Percentiles rank a stretch among this genome's conserved stretches.
These are phyloP conservation scores for Vigna trinervia DNA, from an alignment of 306 rosid species.

Conservation along the genomic window DNA sequence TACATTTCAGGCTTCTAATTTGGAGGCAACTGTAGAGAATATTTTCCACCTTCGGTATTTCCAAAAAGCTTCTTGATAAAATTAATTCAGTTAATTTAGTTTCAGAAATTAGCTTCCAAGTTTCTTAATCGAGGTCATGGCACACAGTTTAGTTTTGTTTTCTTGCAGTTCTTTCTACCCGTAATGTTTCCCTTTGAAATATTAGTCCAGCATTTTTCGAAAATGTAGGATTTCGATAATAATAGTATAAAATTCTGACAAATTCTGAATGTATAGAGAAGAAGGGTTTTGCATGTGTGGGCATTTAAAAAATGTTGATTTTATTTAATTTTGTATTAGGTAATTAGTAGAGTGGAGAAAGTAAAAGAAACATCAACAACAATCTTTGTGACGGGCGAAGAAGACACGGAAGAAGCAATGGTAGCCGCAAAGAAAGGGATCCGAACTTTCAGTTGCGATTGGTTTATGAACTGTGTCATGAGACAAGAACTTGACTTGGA, in stretches of 20 bases:
- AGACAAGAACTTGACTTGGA: constrained; percentile 84
- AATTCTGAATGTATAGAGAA: too few relatives aligned
- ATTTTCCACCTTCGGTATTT: neutral
- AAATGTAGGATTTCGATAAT: neutral
- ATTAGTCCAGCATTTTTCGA: neutral
- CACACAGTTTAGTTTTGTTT: neutral
- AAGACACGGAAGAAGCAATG: constrained; percentile 77
- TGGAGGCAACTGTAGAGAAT: neutral
- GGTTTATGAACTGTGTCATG: constrained; percentile 94
- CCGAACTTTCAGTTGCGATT: constrained; percentile 75
- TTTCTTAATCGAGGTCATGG: constrained; percentile 18
- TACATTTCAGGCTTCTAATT: neutral
- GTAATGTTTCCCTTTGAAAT: neutral
- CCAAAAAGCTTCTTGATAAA: neutral
- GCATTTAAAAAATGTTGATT: neutral
- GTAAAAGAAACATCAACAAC: constrained; percentile 63
- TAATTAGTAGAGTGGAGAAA: constrained; percentile 53
- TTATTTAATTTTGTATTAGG: constrained; percentile 46
- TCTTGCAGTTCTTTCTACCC: neutral
- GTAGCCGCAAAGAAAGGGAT: constrained; percentile 73
- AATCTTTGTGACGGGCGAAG: constrained; percentile 74
- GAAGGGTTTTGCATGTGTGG: too few relatives aligned
- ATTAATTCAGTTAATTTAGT: neutral
- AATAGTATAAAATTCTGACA: too few relatives aligned
- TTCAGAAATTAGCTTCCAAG: neutral